Evolutionary conservation across 306 rosid species (phyloP).

Genomic region (Cicer pinnatifidum): DNA sequence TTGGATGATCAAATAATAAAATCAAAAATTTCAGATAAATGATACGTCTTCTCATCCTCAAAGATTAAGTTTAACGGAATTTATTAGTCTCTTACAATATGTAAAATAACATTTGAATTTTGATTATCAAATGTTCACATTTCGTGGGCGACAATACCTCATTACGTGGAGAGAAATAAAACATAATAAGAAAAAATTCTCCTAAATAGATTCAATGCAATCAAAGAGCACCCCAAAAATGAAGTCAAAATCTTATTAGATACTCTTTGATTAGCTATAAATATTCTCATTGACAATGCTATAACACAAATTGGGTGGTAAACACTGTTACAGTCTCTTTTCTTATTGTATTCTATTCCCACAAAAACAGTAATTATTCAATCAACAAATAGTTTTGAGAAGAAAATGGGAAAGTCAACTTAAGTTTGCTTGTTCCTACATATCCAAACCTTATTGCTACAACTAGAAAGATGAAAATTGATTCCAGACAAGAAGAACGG

Average conservation of each 20-base stretch:
- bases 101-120: too few relatives aligned
- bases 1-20: too few relatives aligned
- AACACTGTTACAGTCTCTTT: neutral
- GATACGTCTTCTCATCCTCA: too few relatives aligned
- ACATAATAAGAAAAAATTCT: too few relatives aligned
- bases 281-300: constrained; percentile 46
- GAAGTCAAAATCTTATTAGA: constrained; percentile 35
- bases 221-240: neutral
- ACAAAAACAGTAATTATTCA: constrained; percentile 32
- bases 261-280: neutral
- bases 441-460: constrained; percentile 7
- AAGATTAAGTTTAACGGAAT: too few relatives aligned
- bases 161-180: too few relatives aligned
- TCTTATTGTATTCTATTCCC: constrained; percentile 49
- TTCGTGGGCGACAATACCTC: too few relatives aligned
- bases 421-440: constrained; percentile 24
- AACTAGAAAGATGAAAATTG: neutral
- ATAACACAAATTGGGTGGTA: constrained; percentile 42
- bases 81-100: too few relatives aligned
- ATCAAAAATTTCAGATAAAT: too few relatives aligned
- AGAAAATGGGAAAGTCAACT: constrained; percentile 37
- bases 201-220: too few relatives aligned
- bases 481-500: constrained; percentile 29
- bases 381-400: constrained; percentile 23
- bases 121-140: too few relatives aligned